Evolutionary conservation across 768 basidiomycete species (phyloP).

Genomic region (Clitopilus hobsonii): DNA sequence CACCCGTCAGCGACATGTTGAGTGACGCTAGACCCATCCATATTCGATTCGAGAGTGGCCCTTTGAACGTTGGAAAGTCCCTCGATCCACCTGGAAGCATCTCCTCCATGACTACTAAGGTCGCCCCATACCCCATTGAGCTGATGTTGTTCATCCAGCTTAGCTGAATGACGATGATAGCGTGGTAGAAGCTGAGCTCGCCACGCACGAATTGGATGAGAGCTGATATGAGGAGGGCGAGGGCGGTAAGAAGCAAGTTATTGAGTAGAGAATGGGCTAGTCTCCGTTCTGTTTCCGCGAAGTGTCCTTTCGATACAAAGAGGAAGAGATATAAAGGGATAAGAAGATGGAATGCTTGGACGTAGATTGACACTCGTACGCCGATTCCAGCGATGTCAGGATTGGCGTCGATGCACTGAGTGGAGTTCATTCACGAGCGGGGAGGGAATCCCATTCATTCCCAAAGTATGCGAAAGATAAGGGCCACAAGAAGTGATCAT

Average conservation of each 20-base stretch:
- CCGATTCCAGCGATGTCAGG: slow-evolving; percentile 16
- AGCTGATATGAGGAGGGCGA: slow-evolving; percentile 11
- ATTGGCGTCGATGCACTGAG: slow-evolving; percentile 3
- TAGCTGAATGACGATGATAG: slow-evolving; percentile 11
- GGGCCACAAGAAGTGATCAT: too few species aligned
- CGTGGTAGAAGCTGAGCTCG: slow-evolving; percentile 10
- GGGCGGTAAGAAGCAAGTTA: slow-evolving; percentile 8
- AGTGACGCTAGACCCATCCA: neutral
- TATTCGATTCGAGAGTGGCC: neutral
- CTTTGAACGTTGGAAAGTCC: neutral
- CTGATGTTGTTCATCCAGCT: slow-evolving; percentile 11
- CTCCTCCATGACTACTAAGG: neutral
- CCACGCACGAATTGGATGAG: slow-evolving; percentile 7
- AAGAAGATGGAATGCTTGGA: slow-evolving; percentile 8
- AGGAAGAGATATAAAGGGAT: neutral
- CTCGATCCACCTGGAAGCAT: neutral
- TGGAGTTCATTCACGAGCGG: neutral
- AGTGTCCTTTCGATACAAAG: neutral
- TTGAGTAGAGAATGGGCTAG: neutral
- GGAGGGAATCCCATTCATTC: neutral
- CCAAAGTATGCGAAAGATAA: too few species aligned
- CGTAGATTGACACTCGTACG: slow-evolving; percentile 15
- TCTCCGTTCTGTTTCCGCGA: neutral
- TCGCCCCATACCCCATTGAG: neutral
- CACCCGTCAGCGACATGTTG: neutral